phyloP scores from a whole-genome alignment of 192 early-diverging fungal genomes.

The Entomortierella beljakovae region DNA sequence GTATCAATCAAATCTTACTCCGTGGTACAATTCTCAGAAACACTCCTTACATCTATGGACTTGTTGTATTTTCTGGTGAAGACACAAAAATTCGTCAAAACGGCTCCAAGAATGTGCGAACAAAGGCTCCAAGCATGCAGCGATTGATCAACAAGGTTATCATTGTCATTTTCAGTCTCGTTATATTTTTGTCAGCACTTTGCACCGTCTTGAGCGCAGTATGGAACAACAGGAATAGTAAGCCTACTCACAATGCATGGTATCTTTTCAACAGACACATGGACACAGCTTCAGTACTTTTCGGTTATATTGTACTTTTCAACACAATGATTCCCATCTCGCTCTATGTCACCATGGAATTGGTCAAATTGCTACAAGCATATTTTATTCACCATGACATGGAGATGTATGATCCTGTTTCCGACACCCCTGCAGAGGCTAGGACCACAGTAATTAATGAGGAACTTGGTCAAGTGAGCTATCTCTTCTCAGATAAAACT shows the following conservation, averaged over 20 bases:
- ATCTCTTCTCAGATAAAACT: constrained; percentile 93
- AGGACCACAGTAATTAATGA: constrained; percentile 87
- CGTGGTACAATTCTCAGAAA: constrained; percentile 89
- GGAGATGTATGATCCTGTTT: constrained; percentile 79
- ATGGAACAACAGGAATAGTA: constrained; percentile 53
- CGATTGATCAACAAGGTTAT: constrained; percentile 83
- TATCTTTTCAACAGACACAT: constrained; percentile 55
- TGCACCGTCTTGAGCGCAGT: constrained; percentile 63
- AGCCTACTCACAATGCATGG: constrained; percentile 55
- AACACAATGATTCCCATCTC: constrained; percentile 91
- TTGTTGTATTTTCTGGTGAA: constrained; percentile 79
- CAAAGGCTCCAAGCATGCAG: constrained; percentile 83
- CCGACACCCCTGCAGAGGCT: constrained; percentile 80
- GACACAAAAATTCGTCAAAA: constrained; percentile 79
- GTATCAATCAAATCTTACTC: constrained; percentile 83
- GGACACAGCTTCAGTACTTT: constrained; percentile 57
- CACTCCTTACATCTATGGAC: constrained; percentile 81
- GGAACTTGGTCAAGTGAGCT: constrained; percentile 88
- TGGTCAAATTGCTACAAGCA: constrained; percentile 79
- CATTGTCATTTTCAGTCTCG: constrained; percentile 70
- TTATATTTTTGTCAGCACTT: constrained; percentile 65
- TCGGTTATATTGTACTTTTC: constrained; percentile 84
- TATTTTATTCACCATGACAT: constrained; percentile 85
- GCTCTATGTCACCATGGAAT: constrained; percentile 89
- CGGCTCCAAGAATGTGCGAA: constrained; percentile 74